Percentiles rank a stretch among this genome's conserved stretches.
These are phyloP conservation scores for Pseudotsuga menziesii DNA, from an alignment of 75 land plant species.

Conservation along the genomic window DNA sequence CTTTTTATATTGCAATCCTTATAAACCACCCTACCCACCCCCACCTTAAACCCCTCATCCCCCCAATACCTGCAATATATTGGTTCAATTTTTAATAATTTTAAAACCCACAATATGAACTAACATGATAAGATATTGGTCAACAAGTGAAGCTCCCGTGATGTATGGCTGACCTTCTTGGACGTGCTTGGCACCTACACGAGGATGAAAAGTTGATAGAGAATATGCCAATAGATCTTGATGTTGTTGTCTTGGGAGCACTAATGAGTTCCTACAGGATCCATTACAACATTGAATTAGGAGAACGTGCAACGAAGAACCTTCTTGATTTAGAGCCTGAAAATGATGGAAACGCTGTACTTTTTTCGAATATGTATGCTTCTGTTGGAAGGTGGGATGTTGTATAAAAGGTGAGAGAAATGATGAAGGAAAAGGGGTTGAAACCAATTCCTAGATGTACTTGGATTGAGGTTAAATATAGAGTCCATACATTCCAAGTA, in stretches of 20 bases:
- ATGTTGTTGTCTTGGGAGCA: slow-evolving; percentile 51
- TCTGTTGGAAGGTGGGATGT: slow-evolving; percentile 59
- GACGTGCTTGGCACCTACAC: slow-evolving; percentile 48
- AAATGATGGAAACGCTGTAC: slow-evolving; percentile 57
- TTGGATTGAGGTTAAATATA: slow-evolving; percentile 60
- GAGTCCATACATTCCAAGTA: slow-evolving; percentile 45
- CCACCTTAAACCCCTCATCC: too few relatives aligned
- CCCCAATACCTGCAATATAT: too few relatives aligned
- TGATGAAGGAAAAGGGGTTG: slow-evolving; percentile 58
- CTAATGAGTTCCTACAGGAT: slow-evolving; percentile 56
- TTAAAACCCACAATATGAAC: too few relatives aligned
- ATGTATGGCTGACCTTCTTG: slow-evolving; percentile 69
- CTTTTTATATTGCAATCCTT: too few relatives aligned
- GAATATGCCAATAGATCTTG: slow-evolving; percentile 27
- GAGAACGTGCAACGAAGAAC: slow-evolving; percentile 39
- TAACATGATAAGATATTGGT: too few relatives aligned
- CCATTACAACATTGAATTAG: slow-evolving; percentile 41
- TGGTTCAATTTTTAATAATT: too few relatives aligned
- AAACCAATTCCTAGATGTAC: slow-evolving; percentile 57
- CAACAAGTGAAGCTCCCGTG: too few relatives aligned
- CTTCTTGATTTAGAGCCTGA: slow-evolving; percentile 46
- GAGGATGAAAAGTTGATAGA: slow-evolving; percentile 43
- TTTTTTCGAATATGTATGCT: slow-evolving; percentile 64
- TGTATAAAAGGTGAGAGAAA: slow-evolving; percentile 40
- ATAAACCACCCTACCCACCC: too few relatives aligned